Evolutionary conservation across 2,329 filamentous ascomycete species (phyloP).

Genomic region (Aphanoascus verrucosus): DNA sequence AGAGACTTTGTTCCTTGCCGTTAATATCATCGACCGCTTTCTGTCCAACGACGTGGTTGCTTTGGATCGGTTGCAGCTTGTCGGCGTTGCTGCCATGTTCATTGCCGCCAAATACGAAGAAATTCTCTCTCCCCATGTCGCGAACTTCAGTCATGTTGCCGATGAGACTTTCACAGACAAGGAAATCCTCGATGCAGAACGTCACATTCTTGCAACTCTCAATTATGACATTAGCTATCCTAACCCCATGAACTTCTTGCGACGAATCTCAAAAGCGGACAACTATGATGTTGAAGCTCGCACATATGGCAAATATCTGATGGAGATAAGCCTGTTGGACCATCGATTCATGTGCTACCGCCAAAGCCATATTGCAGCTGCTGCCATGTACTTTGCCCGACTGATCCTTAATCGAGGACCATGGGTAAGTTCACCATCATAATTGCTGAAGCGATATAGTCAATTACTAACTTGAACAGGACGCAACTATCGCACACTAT

Average conservation of each 20-base stretch:
- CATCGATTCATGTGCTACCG: slow-evolving; percentile 85
- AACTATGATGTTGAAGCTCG: slow-evolving; percentile 98
- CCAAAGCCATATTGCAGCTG: slow-evolving; percentile 81
- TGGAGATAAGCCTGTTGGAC: slow-evolving; percentile 92
- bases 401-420: slow-evolving; percentile 80
- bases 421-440: slow-evolving; percentile 57
- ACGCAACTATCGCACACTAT: slow-evolving; percentile 78
- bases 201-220: slow-evolving; percentile 79
- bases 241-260: slow-evolving; percentile 99
- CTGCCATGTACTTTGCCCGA: slow-evolving; percentile 88
- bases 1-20: slow-evolving; percentile 85
- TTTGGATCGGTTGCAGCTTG: slow-evolving; percentile 92
- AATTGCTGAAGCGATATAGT: neutral
- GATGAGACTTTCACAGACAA: slow-evolving; percentile 92
- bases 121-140: slow-evolving; percentile 89
- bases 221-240: slow-evolving; percentile 98
- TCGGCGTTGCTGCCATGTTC: slow-evolving; percentile 90
- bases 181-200: slow-evolving; percentile 94
- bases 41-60: slow-evolving; percentile 90
- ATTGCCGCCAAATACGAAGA: slow-evolving; percentile 97
- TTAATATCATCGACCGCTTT: slow-evolving; percentile 97
- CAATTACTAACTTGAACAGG: slow-evolving; percentile 38
- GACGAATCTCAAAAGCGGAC: slow-evolving; percentile 96
- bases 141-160: slow-evolving; percentile 93
- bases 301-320: slow-evolving; percentile 92